Evolutionary conservation across 331 rosid genomes (phyloP).

Genomic region (Telfairia occidentalis): DNA sequence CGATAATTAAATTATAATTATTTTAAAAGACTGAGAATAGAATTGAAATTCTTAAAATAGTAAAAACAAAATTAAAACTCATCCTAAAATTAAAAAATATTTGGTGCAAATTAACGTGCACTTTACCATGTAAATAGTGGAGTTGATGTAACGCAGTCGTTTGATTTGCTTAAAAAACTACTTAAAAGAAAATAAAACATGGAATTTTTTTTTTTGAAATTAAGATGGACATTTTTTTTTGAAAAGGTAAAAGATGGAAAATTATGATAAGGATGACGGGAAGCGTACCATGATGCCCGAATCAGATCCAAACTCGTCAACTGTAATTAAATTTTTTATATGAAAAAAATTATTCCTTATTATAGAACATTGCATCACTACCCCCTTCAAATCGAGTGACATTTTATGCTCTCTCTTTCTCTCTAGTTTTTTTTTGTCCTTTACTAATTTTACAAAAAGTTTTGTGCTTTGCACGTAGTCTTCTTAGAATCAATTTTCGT

Average conservation of each 20-base stretch:
- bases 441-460: background rate
- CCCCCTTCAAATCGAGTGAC: background rate
- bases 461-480: background rate
- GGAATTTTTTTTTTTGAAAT: no score
- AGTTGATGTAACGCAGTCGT: background rate
- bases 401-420: slow-evolving; percentile 1
- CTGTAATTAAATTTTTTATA: background rate
- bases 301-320: slow-evolving; percentile 5
- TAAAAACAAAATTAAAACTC: no score
- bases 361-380: background rate
- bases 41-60: no score
- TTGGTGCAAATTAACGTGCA: no score
- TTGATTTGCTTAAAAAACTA: background rate
- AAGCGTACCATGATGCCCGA: background rate
- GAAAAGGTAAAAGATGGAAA: background rate
- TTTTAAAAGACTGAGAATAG: no score
- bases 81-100: no score
- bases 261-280: slow-evolving; percentile 2
- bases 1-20: background rate
- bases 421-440: background rate
- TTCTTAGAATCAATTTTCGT: background rate
- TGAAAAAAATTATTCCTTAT: background rate
- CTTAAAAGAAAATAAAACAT: background rate
- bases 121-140: background rate
- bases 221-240: no score